Evolutionary conservation across 768 basidiomycete genomes (phyloP), one percentile per base, ranked within the genome.

Genomic region (Termitomyces sp.): DNA sequence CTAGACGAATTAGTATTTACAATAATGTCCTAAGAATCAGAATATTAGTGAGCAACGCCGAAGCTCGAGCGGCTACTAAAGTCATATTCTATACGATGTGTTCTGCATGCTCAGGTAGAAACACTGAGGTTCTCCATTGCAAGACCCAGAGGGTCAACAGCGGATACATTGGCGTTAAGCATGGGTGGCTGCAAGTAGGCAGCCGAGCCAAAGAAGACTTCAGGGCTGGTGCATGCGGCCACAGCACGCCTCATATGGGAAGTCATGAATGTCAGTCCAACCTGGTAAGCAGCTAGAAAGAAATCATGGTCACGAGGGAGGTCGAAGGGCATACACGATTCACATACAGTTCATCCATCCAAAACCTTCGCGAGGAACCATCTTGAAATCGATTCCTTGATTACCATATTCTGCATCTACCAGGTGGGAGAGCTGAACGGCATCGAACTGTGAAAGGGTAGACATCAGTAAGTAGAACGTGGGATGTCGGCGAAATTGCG

Each of bases 401-500:
- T 95, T 95, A 9, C 94, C 90, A 65, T 98, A 98, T 75, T 98
- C 96, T 44, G 96, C 97, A 67, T 96, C 95, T 6, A 99, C 95
- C 46, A 98, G 81, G 68, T 98, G 95, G 1, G 92, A 96, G 21
- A 97, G 82, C 71, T 87, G 92, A 62, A 99, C 96, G 2, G 95
- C 96, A 67, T 99, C 95, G 70, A 98, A 98, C 88, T 90, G 63
- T 0, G 57, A 27, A 21, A 19, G 31, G 43, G 14, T 42, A 52
- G 10, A 44, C 21, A 58, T 63, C 4, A 48, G 25, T 11, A 48
- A 19, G 29, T 19, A n/a, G 27, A 38, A 31, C 17, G 38, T 11
- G 35, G 31, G 45, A 25, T 25, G 5, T 12, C 4, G 45, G 43
- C 34, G 40, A 40, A 12, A 25, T 37, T 43, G 64, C 71, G n/a